Base-by-base conservation (phyloP, 208 protist species). In the Kentomonas sorsogonicus region DNA sequence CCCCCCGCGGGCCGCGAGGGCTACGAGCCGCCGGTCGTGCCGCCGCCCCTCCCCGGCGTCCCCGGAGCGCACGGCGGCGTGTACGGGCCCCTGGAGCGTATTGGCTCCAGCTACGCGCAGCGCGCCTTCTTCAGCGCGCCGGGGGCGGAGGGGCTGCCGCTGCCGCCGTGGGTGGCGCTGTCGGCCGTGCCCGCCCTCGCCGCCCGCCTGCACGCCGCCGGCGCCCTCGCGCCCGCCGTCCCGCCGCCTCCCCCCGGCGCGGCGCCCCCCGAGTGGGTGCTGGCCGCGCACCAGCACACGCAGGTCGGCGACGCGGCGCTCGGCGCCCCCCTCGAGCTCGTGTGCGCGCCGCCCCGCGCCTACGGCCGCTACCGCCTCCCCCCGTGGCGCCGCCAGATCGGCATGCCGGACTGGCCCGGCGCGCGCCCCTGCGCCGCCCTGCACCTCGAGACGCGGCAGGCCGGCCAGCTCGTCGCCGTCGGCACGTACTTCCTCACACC, bases 381-480 rank as follows among this genome's bases (percentile, higher is more conserved):
- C 0, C 84, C 82, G 29, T 94, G 88, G 84, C 66, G 75, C 23
- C 72, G 72, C 7, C 55, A 63, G 41, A 69, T 94, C 53, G 88
- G 88, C 5, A 45, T 86, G 38, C 88, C 88, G 1, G 41, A 68
- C 16, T 59, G 80, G 20, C 30, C 41, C 18, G 59, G 51, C 26
- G 66, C 36, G 25, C 20, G 18, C 27, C 56, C 79, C 0, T 86
- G 79, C 46, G 73, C 89, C 31, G 62, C 66, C 22, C 68, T 91
- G 62, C 79, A 71, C 9, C 69, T 79, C 16, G 88, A 90, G 57
- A 43, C 83, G 26, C 77, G 83, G n/a, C 88, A 94, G 60, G 0
- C 51, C n/a, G 74, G 73, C 3, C 50, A 3, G 3, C 68, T 81
- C 7, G 41, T 79, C 1, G 60, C 64, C 3, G 55, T 57, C 6